Evolutionary conservation across 1,284 basidiomycete genomes (phyloP).

Genomic region (Apiotrichum brassicae): DNA sequence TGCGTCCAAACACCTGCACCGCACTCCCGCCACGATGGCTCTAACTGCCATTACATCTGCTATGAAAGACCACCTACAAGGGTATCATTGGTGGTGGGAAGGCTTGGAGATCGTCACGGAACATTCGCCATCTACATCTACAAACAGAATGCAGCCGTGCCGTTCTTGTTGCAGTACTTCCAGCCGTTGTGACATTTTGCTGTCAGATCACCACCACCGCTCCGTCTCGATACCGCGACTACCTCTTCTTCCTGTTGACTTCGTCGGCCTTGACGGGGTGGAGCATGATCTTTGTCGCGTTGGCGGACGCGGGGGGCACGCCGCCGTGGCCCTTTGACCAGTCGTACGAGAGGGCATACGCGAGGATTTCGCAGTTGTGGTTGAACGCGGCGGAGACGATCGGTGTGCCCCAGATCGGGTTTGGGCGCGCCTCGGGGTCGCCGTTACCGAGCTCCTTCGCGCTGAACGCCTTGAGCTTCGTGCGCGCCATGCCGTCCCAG

Average conservation of each 20-base stretch:
- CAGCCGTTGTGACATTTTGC: no score
- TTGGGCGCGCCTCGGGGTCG: slow-evolving; percentile 60
- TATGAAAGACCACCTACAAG: no score
- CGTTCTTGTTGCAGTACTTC: no score
- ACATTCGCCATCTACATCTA: no score
- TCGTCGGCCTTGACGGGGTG: slow-evolving; percentile 86
- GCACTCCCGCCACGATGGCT: no score
- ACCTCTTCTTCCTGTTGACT: slow-evolving; percentile 54
- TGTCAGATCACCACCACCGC: no score
- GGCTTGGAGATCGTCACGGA: not conserved
- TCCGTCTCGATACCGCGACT: not conserved
- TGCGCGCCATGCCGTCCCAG: slow-evolving; percentile 58
- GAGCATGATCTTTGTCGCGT: slow-evolving; percentile 67
- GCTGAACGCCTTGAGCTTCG: slow-evolving; percentile 62
- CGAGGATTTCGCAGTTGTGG: slow-evolving; percentile 76
- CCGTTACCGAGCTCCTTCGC: slow-evolving; percentile 59
- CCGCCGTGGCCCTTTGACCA: slow-evolving; percentile 86
- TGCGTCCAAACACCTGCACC: no score
- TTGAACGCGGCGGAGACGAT: slow-evolving; percentile 67
- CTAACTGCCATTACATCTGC: no score
- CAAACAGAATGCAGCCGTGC: no score
- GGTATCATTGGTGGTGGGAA: no score
- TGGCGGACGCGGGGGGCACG: slow-evolving; percentile 60
- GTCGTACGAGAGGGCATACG: slow-evolving; percentile 82
- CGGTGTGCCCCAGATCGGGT: slow-evolving; percentile 32